Conservation (phyloP, 78 protist genomes). For the Bigelowiella natans region DNA sequence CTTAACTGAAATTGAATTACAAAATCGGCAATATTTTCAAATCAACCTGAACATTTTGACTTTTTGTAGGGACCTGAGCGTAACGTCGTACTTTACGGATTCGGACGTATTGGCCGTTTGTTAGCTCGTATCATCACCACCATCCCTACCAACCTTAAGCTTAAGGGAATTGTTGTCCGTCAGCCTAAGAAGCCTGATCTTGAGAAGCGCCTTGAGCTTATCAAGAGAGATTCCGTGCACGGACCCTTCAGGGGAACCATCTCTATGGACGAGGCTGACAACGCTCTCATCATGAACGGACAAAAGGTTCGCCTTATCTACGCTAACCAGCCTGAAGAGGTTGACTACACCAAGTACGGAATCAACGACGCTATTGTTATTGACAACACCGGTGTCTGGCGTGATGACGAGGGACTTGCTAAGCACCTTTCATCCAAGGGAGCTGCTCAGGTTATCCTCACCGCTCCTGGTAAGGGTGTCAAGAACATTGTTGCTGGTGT, state of each 20-base stretch:
- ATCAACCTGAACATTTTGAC: too few relatives aligned
- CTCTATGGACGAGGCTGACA: slow-evolving; percentile 1
- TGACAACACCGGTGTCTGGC: slow-evolving; percentile 23
- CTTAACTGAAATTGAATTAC: not conserved
- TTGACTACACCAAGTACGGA: slow-evolving; percentile 19
- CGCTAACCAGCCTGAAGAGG: not conserved
- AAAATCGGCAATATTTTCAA: too few relatives aligned
- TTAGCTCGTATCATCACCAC: slow-evolving; percentile 8
- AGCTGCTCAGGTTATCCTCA: not conserved
- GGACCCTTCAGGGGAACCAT: slow-evolving; percentile 27
- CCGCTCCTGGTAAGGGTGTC: slow-evolving; percentile 28
- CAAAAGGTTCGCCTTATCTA: not conserved
- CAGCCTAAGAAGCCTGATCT: not conserved
- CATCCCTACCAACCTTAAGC: not conserved
- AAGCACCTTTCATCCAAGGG: slow-evolving; percentile 9
- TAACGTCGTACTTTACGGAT: slow-evolving; percentile 16
- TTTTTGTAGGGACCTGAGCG: not conserved
- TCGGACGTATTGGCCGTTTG: slow-evolving; percentile 25
- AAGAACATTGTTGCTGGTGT: slow-evolving; percentile 26
- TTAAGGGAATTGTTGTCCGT: slow-evolving; percentile 18
- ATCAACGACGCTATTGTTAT: slow-evolving; percentile 15
- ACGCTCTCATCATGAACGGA: slow-evolving; percentile 1
- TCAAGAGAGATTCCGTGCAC: slow-evolving; percentile 14
- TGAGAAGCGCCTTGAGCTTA: not conserved
- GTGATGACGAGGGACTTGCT: not conserved